Conservation (phyloP, 176 grass and related monocot species). For the Avena eriantha region DNA sequence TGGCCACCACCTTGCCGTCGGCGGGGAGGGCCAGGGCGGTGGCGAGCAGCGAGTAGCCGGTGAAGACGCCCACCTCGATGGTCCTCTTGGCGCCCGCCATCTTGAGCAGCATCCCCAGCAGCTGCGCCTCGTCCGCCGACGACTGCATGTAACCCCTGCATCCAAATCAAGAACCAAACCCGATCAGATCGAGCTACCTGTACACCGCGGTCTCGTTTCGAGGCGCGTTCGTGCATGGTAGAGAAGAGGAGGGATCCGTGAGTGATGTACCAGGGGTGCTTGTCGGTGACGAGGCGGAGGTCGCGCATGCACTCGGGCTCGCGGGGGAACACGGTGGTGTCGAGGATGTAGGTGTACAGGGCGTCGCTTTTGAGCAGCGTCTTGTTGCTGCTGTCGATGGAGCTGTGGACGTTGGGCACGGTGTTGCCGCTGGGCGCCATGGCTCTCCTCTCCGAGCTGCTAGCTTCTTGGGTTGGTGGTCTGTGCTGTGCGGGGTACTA, state of each 20-base stretch:
- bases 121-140: conserved; percentile 63
- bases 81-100: conserved; percentile 69
- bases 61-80: conserved; percentile 80
- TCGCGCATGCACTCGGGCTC: conserved; percentile 74
- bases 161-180: neutral
- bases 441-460: neutral
- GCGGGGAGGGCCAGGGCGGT: neutral
- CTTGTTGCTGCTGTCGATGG: conserved; percentile 56
- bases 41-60: conserved; percentile 48
- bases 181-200: neutral
- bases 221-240: neutral
- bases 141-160: conserved; percentile 53
- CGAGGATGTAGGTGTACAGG: conserved; percentile 74
- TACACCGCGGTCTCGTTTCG: too few species aligned
- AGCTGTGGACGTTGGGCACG: conserved; percentile 25
- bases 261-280: conserved; percentile 48
- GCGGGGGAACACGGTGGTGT: conserved; percentile 68
- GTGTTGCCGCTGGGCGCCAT: conserved; percentile 37
- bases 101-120: conserved; percentile 81
- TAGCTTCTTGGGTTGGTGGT: neutral
- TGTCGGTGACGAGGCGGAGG: conserved; percentile 63
- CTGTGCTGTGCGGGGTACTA: neutral
- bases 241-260: too few species aligned
- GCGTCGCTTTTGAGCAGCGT: conserved; percentile 77
- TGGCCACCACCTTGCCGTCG: conserved; percentile 28